Conservation (phyloP, 352 stramenopile species). For the Globisporangium cylindrosporum region DNA sequence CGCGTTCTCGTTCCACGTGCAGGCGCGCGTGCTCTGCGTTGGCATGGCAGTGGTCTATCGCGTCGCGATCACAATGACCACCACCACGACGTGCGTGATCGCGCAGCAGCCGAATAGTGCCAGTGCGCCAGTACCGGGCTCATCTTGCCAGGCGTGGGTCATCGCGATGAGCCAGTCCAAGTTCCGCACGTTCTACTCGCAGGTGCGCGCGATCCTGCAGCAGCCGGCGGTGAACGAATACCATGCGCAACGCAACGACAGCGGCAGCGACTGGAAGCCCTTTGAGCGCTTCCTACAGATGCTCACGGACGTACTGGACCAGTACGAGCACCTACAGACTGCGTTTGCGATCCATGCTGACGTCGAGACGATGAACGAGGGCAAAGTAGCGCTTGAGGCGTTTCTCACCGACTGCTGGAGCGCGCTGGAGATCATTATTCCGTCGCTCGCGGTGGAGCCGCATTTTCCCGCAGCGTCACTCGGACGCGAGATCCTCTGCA, state of each 20-base stretch:
- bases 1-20: slow-evolving; percentile 41
- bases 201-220: slow-evolving; percentile 40
- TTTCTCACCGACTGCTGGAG: slow-evolving; percentile 52
- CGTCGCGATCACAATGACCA: slow-evolving; percentile 36
- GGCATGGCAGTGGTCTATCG: slow-evolving; percentile 54
- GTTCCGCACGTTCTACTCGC: slow-evolving; percentile 43
- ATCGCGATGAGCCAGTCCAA: slow-evolving; percentile 65
- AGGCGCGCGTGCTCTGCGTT: slow-evolving; percentile 52
- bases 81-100: slow-evolving; percentile 13
- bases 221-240: slow-evolving; percentile 28
- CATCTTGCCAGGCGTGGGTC: slow-evolving; percentile 45
- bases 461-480: slow-evolving; percentile 30
- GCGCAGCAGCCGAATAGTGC: slow-evolving; percentile 20
- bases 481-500: slow-evolving; percentile 32
- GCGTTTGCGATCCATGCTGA: slow-evolving; percentile 46
- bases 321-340: slow-evolving; percentile 35
- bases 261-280: slow-evolving; percentile 42
- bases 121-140: slow-evolving; percentile 13
- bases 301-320: slow-evolving; percentile 33
- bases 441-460: slow-evolving; percentile 39
- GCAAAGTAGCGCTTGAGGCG: slow-evolving; percentile 34
- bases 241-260: slow-evolving; percentile 9
- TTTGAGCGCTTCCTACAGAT: slow-evolving; percentile 45
- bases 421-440: slow-evolving; percentile 42
- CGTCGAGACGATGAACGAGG: slow-evolving; percentile 29